Evolutionary conservation across 805 yeast genomes (phyloP), one percentile per base, ranked within the genome.

Genomic region (Nakazawaea holstii): DNA sequence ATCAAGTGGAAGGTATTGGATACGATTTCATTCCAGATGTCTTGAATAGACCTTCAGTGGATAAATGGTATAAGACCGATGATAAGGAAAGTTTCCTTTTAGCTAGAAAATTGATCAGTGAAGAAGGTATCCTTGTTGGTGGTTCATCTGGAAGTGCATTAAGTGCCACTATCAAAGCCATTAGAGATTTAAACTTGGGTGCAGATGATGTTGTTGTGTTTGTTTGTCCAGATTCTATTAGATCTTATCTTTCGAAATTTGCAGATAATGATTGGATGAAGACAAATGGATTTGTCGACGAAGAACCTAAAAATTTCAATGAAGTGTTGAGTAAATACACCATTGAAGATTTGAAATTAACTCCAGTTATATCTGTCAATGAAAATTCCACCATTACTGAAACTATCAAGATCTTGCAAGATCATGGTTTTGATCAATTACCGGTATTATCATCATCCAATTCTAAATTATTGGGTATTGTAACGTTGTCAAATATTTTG

Each of bases 191-290:
- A 36, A 75, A 72, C 45, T 73, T 87, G 62, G 77, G 84, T 40
- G 88, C 84, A 68, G 77, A 82, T 43, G 95, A 85, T 55, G 77
- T 77, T 15, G 76, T 87, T 50, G 95, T 87, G 30, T 89, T 84
- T 41, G 83, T 87, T 20, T 79, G 86, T 77, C 95, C 96, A 39
- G 96, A 87, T 64, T 82, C 90, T 37, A 80, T 87, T 60, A 80
- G 96, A 72, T 87, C 95, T 3, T 87, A 87, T 69, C 74, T 87
- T 66, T 80, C 94, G 53, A 87, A 87, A 69, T 87, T 87, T 60
- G 92, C 87, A 35, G 95, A 87, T 63, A 95, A 88, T 59, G 95
- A 87, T 66, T 87, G 96, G 96, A 80, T 87, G 85, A 77, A 75
- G 62, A 79, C 79, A 57, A 86, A 87, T 62, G 85, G 86, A 2